Evolutionary conservation across 805 yeast genomes (phyloP).

Genomic region (Myxozyma neglecta): DNA sequence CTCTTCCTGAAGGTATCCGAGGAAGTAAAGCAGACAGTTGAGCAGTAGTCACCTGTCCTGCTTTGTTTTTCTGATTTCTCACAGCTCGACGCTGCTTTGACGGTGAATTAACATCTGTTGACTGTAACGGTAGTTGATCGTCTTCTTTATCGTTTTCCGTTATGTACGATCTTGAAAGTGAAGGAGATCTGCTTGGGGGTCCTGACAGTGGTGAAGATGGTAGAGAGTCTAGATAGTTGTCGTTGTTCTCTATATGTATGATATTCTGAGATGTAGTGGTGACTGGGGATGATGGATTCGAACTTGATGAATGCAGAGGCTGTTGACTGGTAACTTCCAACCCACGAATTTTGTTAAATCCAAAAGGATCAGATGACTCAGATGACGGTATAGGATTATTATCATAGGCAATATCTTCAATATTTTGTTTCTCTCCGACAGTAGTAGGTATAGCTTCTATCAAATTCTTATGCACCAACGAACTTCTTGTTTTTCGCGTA

Average conservation of each 20-base stretch:
- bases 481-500: not conserved
- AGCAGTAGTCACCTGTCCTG: slow-evolving; percentile 11
- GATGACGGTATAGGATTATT: slow-evolving; percentile 3
- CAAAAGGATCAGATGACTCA: slow-evolving; percentile 26
- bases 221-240: not conserved
- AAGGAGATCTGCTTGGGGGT: not conserved
- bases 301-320: not conserved
- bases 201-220: slow-evolving; percentile 6
- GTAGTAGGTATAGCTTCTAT: not conserved
- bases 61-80: not conserved
- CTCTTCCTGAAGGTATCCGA: slow-evolving; percentile 2
- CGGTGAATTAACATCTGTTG: not conserved
- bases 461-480: not conserved
- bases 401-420: slow-evolving; percentile 10
- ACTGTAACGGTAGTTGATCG: not conserved
- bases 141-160: not conserved
- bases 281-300: not conserved
- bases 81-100: not conserved
- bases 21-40: slow-evolving; percentile 22
- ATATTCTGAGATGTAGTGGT: not conserved
- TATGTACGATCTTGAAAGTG: slow-evolving; percentile 4
- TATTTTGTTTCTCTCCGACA: not conserved
- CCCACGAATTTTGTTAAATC: slow-evolving; percentile 23
- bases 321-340: not conserved
- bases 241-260: not conserved